A percentile compares a stretch with the other conserved stretches of the same genome.
Evolutionary conservation across 164 flowering plant genomes (phyloP).

Genomic region (Kingdonia uniflora): DNA sequence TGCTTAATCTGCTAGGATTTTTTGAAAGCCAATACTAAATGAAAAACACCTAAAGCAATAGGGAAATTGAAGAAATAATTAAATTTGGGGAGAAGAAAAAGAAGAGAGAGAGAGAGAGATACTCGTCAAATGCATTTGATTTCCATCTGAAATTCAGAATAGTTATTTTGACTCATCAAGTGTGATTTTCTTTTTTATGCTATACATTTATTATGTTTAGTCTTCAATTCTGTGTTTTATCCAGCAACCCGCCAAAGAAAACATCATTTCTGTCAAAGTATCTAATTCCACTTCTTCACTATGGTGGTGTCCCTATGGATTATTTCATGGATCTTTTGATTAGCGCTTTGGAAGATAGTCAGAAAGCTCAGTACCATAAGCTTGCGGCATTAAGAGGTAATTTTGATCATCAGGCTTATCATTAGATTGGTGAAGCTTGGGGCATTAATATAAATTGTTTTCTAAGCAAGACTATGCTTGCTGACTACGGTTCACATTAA

Average conservation of each 20-base stretch:
- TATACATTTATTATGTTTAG: not conserved
- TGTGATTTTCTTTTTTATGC: not conserved
- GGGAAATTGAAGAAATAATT: no score
- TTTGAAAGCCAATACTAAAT: no score
- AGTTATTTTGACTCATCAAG: not conserved
- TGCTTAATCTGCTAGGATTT: no score
- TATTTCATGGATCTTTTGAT: slow-evolving; percentile 33
- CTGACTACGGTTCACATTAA: not conserved
- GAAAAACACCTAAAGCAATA: no score
- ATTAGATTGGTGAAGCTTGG: not conserved
- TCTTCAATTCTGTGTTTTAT: slow-evolving; percentile 4
- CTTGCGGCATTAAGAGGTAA: slow-evolving; percentile 48
- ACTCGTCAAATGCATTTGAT: not conserved
- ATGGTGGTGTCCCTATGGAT: slow-evolving; percentile 56
- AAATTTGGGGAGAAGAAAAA: not conserved
- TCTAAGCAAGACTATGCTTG: not conserved
- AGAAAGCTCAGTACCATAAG: slow-evolving; percentile 21
- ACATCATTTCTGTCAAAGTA: slow-evolving; percentile 35
- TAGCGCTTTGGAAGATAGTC: slow-evolving; percentile 38
- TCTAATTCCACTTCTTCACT: slow-evolving; percentile 48
- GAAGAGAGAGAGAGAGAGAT: not conserved
- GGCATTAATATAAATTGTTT: not conserved
- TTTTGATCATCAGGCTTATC: not conserved
- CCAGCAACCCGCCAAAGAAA: slow-evolving; percentile 37
- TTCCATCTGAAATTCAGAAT: not conserved